Percentiles rank a stretch among this genome's conserved stretches.
Conservation (phyloP, 2,329 filamentous ascomycete genomes). For the Scedosporium minutisporum region DNA sequence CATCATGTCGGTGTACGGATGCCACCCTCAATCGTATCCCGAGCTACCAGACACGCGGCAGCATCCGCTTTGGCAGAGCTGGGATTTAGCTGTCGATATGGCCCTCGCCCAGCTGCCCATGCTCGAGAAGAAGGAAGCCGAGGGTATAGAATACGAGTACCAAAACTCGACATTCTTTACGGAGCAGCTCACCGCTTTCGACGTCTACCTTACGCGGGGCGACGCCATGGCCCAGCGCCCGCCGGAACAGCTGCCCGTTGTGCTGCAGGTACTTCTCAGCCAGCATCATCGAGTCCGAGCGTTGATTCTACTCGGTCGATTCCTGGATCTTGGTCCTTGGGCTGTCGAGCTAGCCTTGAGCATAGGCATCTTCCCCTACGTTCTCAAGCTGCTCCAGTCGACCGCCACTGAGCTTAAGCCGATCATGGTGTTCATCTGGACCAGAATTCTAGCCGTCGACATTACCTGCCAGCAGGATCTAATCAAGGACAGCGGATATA, state of each 20-base stretch:
- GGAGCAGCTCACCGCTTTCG: constrained; percentile 92
- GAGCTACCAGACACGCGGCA: constrained; percentile 89
- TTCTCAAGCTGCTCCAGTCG: constrained; percentile 92
- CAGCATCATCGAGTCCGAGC: constrained; percentile 89
- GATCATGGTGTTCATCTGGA: constrained; percentile 99
- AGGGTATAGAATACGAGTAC: constrained; percentile 75
- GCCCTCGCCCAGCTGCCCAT: constrained; percentile 82
- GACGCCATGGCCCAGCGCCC: constrained; percentile 74
- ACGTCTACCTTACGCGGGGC: constrained; percentile 81
- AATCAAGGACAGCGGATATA: constrained; percentile 93
- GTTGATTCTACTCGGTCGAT: constrained; percentile 82
- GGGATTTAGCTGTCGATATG: constrained; percentile 95
- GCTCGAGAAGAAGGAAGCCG: constrained; percentile 68
- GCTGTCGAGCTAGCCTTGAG: constrained; percentile 95
- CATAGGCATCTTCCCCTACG: constrained; percentile 97
- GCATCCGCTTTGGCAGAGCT: constrained; percentile 92
- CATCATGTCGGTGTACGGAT: constrained; percentile 94
- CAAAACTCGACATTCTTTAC: constrained; percentile 93
- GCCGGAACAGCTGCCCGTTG: constrained; percentile 90
- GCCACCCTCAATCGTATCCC: constrained; percentile 86
- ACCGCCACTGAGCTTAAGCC: constrained; percentile 91
- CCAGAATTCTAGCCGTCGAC: constrained; percentile 88
- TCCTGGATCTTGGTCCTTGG: constrained; percentile 93
- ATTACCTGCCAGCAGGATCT: constrained; percentile 87
- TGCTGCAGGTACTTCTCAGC: constrained; percentile 88